A percentile compares a stretch with the other conserved stretches of the same genome.
These are phyloP conservation scores for Coniochaeta prunicola DNA, from an alignment of 2,329 filamentous ascomycete genomes.

Conservation along the genomic window DNA sequence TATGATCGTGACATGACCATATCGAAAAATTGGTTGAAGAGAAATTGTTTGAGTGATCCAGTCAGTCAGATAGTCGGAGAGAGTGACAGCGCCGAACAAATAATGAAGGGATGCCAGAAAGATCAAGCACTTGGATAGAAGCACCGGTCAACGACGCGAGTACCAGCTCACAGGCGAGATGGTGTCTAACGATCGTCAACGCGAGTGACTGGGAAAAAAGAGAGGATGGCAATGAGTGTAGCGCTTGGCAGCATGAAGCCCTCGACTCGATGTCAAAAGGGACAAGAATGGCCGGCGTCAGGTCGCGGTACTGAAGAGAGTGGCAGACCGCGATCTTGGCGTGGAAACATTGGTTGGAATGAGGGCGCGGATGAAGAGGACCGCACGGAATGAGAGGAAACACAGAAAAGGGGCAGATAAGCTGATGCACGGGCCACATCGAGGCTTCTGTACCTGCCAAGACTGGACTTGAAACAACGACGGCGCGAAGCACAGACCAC, in stretches of 20 bases:
- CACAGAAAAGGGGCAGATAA: neutral
- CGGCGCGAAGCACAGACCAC: neutral
- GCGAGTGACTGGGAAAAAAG: neutral
- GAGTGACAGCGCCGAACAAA: neutral
- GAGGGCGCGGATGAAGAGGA: neutral
- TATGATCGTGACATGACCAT: conserved; percentile 19
- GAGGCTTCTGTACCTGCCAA: neutral
- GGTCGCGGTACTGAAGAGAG: neutral
- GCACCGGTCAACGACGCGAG: neutral
- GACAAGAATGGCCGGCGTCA: neutral
- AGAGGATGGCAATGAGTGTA: neutral
- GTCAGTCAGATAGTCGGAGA: neutral
- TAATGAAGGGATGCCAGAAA: neutral
- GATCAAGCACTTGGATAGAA: neutral
- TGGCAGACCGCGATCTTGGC: neutral
- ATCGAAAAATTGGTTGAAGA: neutral
- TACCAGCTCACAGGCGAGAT: neutral
- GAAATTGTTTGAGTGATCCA: neutral
- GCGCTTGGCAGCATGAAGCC: neutral
- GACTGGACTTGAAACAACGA: neutral
- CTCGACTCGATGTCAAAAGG: neutral
- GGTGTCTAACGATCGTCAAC: neutral
- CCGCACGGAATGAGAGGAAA: neutral
- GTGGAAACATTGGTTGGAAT: neutral
- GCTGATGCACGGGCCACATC: neutral